Percentiles rank a stretch among this genome's conserved stretches.
phyloP scores from a whole-genome alignment of 108 stramenopile species.

The Conticribra weissflogii region DNA sequence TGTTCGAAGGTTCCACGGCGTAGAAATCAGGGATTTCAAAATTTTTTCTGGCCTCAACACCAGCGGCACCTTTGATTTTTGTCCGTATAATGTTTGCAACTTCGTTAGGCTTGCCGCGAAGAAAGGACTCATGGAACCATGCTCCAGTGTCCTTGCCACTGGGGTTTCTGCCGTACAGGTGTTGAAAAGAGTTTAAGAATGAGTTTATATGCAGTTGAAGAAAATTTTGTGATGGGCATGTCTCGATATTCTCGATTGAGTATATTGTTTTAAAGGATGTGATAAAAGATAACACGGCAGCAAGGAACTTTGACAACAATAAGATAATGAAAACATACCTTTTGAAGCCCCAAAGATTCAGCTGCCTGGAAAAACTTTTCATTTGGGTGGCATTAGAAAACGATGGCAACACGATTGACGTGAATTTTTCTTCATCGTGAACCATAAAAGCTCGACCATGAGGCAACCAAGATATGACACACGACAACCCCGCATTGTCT shows the following conservation, averaged over 20 bases:
- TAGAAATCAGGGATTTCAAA: neutral
- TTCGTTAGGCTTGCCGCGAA: constrained; percentile 7
- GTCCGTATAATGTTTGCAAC: neutral
- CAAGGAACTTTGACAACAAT: neutral
- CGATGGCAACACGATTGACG: constrained; percentile 48
- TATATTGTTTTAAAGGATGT: no score
- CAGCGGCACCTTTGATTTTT: constrained; percentile 2
- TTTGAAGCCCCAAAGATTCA: constrained; percentile 21
- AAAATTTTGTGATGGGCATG: no score
- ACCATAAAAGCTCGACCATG: constrained; percentile 65
- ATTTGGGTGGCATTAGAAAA: constrained; percentile 60
- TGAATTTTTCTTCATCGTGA: constrained; percentile 52
- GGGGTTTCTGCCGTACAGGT: neutral
- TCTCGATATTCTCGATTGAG: no score
- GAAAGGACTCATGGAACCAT: constrained; percentile 20
- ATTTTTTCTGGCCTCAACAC: neutral
- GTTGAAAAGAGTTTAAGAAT: neutral
- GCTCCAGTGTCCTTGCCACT: constrained; percentile 1
- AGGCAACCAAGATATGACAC: constrained; percentile 45
- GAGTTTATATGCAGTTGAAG: neutral
- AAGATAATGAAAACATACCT: neutral
- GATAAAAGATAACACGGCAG: no score
- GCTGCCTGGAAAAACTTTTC: constrained; percentile 19
- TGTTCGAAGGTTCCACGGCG: no score
- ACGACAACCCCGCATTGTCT: neutral